Percentiles rank a stretch among this genome's conserved stretches.
phyloP scores from a whole-genome alignment of 2,329 filamentous ascomycete species.

The Colletotrichum musae region DNA sequence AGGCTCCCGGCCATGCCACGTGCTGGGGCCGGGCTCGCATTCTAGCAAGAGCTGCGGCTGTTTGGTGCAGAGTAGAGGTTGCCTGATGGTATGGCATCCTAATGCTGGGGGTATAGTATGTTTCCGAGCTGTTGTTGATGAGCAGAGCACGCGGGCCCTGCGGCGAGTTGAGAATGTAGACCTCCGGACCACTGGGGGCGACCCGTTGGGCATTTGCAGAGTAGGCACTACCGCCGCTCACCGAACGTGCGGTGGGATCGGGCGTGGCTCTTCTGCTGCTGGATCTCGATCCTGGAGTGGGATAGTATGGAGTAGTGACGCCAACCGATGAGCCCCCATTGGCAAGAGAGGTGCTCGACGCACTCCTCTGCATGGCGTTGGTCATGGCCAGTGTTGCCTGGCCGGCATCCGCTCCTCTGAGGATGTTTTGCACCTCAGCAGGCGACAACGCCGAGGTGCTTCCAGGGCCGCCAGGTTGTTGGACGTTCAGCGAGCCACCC shows the following conservation, averaged over 20 bases:
- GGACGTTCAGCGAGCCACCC: conserved; percentile 24
- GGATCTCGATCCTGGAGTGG: conserved; percentile 53
- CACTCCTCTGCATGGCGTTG: conserved; percentile 66
- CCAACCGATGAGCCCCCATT: conserved; percentile 57
- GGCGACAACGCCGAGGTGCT: conserved; percentile 51
- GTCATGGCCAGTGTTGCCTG: conserved; percentile 60
- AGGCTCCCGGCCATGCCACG: conserved; percentile 31
- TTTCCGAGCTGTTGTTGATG: conserved; percentile 65
- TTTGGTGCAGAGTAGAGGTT: conserved; percentile 18
- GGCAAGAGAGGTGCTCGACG: conserved; percentile 61
- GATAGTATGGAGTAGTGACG: conserved; percentile 58
- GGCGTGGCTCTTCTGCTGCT: conserved; percentile 65
- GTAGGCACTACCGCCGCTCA: conserved; percentile 48
- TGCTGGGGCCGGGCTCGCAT: conserved; percentile 37
- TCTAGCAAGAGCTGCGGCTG: conserved; percentile 29
- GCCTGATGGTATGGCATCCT: conserved; percentile 18
- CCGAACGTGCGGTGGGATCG: conserved; percentile 54
- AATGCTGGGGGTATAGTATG: conserved; percentile 65
- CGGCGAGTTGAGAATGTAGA: conserved; percentile 74
- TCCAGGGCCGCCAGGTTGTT: conserved; percentile 28
- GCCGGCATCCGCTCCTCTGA: conserved; percentile 61
- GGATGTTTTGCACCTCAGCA: conserved; percentile 61
- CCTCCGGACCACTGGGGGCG: conserved; percentile 58
- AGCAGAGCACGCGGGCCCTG: conserved; percentile 71
- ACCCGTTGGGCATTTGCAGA: conserved; percentile 42